Percentiles rank a stretch among this genome's conserved stretches.
Conservation (phyloP, 306 rosid genomes). For the Castanea sativa region DNA sequence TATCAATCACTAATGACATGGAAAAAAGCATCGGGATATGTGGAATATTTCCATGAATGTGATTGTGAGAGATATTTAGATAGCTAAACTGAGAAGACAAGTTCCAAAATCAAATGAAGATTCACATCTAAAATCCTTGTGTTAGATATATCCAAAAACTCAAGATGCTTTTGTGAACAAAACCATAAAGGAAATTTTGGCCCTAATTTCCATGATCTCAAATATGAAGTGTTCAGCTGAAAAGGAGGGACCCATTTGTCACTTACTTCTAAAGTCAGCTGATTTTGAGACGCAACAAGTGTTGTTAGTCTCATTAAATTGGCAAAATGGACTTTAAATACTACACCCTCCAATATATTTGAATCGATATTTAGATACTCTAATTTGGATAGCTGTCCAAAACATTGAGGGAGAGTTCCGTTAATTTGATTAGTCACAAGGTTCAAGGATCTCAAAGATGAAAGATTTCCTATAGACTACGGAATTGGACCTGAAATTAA, state of each 20-base stretch:
- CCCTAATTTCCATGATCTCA: constrained; percentile 10
- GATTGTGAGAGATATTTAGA: too few species aligned
- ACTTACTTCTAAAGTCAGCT: neutral
- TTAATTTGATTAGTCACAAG: too few species aligned
- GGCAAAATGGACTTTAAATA: too few species aligned
- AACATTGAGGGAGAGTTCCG: too few species aligned
- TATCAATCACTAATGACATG: neutral
- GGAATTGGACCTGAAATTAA: neutral
- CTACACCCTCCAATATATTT: too few species aligned
- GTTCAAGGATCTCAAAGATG: too few species aligned
- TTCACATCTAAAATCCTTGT: neutral
- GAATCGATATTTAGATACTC: too few species aligned
- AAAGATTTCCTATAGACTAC: neutral
- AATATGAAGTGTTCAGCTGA: fast-evolving
- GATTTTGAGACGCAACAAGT: neutral
- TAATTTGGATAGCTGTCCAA: too few species aligned
- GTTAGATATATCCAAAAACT: neutral
- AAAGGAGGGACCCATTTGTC: constrained; percentile 15
- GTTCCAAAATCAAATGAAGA: constrained; percentile 8
- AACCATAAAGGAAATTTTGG: constrained; percentile 26
- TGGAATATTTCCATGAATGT: too few species aligned
- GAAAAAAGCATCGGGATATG: too few species aligned
- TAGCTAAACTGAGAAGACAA: too few species aligned
- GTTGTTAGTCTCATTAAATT: neutral
- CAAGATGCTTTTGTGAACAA: neutral